These are phyloP conservation scores for Inosperma sp. DNA, from an alignment of 768 basidiomycete genomes.

Conservation along the genomic window DNA sequence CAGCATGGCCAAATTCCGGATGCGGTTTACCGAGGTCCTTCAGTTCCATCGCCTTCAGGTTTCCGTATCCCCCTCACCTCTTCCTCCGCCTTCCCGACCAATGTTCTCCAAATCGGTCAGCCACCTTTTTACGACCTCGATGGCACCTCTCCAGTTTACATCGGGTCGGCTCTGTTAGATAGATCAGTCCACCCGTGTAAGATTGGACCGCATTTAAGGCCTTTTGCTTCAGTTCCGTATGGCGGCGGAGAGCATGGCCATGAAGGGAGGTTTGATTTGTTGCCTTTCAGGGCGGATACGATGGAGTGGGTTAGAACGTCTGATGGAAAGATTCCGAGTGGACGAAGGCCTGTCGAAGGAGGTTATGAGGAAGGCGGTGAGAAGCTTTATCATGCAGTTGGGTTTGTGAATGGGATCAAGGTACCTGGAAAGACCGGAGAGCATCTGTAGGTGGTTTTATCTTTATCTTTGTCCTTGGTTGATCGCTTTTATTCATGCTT, in stretches of 20 bases:
- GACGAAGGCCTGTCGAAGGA: constrained; percentile 60
- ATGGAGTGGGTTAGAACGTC: constrained; percentile 75
- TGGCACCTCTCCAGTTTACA: constrained; percentile 53
- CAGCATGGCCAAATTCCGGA: constrained; percentile 2
- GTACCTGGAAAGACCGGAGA: constrained; percentile 75
- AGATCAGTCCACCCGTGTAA: constrained; percentile 81
- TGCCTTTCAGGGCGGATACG: constrained; percentile 57
- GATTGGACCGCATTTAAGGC: constrained; percentile 56
- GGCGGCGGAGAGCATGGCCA: constrained; percentile 60
- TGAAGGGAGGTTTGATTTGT: constrained; percentile 64
- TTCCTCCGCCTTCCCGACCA: constrained; percentile 40
- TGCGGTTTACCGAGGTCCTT: constrained; percentile 20
- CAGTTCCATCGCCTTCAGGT: constrained; percentile 54
- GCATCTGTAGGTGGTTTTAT: constrained; percentile 51
- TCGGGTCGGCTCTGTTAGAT: constrained; percentile 69
- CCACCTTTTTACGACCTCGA: constrained; percentile 57
- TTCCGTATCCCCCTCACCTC: constrained; percentile 55
- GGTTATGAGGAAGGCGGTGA: constrained; percentile 68
- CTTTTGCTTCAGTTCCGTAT: constrained; percentile 53
- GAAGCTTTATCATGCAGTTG: constrained; percentile 67
- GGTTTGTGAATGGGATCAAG: constrained; percentile 41
- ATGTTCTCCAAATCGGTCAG: constrained; percentile 35
- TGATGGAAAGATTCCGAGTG: constrained; percentile 54
- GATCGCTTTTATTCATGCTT: constrained; percentile 16
- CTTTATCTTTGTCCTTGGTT: background rate